These are phyloP conservation scores for Mallotus japonicus DNA, from an alignment of 441 rosid genomes.

Conservation along the genomic window DNA sequence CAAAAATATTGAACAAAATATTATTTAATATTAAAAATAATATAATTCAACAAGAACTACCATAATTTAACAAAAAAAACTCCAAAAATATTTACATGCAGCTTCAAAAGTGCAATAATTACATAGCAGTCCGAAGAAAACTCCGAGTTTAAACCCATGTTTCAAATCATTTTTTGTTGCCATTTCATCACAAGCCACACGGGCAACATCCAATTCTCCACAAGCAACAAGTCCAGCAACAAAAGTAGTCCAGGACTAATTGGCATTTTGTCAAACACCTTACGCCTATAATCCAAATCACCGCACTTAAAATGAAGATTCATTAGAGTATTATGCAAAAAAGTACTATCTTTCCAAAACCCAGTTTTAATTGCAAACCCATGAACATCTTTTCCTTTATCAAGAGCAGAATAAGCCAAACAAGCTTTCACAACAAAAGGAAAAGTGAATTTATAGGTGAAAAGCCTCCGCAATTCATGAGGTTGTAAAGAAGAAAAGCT, in stretches of 20 bases:
- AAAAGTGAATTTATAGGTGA: slow-evolving; percentile 59
- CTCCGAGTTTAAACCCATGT: slow-evolving; percentile 48
- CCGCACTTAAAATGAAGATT: slow-evolving; percentile 58
- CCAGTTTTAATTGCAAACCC: slow-evolving; percentile 56
- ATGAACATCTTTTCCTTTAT: slow-evolving; percentile 53
- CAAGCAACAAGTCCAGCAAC: slow-evolving; percentile 53
- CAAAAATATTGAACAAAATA: too few relatives aligned
- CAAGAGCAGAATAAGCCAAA: slow-evolving; percentile 28
- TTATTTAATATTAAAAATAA: too few relatives aligned
- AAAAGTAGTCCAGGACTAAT: slow-evolving; percentile 71
- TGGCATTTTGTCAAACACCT: slow-evolving; percentile 55
- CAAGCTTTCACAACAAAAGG: slow-evolving; percentile 72
- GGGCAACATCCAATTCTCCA: slow-evolving; percentile 49
- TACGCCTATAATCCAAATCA: slow-evolving; percentile 37
- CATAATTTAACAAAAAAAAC: too few relatives aligned
- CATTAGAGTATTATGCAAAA: slow-evolving; percentile 58
- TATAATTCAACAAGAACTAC: too few relatives aligned
- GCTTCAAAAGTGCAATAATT: too few relatives aligned
- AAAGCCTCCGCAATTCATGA: slow-evolving; percentile 45
- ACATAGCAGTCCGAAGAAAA: too few relatives aligned
- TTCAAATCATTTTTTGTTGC: slow-evolving; percentile 57
- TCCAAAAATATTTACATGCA: too few relatives aligned
- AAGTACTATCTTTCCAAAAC: slow-evolving; percentile 42
- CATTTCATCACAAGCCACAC: slow-evolving; percentile 59
- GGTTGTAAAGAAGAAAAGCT: slow-evolving; percentile 54